Conservation (phyloP, 768 basidiomycete genomes). For the Psilocybe cyanescens region DNA sequence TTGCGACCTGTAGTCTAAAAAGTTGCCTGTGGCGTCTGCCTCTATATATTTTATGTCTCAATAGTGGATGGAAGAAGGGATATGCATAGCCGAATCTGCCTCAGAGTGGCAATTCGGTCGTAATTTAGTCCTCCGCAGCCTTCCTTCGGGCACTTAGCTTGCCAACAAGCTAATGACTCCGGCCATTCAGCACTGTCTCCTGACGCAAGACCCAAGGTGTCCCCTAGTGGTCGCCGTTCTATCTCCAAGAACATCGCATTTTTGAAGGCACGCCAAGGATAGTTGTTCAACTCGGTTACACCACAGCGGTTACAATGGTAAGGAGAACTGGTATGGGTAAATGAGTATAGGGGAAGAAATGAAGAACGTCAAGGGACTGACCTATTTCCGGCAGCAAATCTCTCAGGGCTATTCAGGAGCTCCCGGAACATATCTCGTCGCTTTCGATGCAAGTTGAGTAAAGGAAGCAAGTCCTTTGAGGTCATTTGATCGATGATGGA, state of each 20-base stretch:
- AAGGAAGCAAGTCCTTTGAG: constrained; percentile 53
- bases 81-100: constrained; percentile 60
- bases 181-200: constrained; percentile 58
- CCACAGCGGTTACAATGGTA: constrained; percentile 61
- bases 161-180: constrained; percentile 66
- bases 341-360: constrained; percentile 10
- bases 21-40: background rate
- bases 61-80: constrained; percentile 50
- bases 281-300: constrained; percentile 54
- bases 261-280: constrained; percentile 66
- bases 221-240: constrained; percentile 61
- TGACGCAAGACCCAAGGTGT: constrained; percentile 45
- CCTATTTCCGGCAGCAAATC: constrained; percentile 58
- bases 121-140: constrained; percentile 62
- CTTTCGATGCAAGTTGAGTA: constrained; percentile 60
- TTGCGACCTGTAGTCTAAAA: background rate
- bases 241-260: constrained; percentile 59
- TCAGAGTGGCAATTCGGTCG: constrained; percentile 59
- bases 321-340: constrained; percentile 27
- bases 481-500: constrained; percentile 49
- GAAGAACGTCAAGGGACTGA: constrained; percentile 19
- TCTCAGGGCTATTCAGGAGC: constrained; percentile 60
- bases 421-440: constrained; percentile 54
- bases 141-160: constrained; percentile 52
- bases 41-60: constrained; percentile 23